phyloP scores from a whole-genome alignment of 2,329 filamentous ascomycete species.

The Botrytis sinoallii region DNA sequence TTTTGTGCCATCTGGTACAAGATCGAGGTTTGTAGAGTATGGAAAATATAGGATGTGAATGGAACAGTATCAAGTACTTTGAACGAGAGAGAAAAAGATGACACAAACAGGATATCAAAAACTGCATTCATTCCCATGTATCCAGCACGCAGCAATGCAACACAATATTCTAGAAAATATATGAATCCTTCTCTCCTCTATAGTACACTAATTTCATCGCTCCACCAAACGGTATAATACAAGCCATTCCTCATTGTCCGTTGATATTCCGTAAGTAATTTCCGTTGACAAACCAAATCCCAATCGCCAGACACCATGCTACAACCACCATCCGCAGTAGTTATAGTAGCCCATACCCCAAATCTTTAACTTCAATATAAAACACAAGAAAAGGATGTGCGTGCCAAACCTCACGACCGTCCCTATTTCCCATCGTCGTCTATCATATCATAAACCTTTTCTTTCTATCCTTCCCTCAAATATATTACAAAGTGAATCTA shows the following conservation, averaged over 20 bases:
- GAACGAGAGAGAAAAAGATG: neutral
- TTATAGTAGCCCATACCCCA: neutral
- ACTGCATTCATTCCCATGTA: neutral
- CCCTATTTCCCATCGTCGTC: neutral
- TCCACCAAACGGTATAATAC: neutral
- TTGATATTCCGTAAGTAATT: neutral
- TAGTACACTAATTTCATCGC: neutral
- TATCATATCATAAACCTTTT: neutral
- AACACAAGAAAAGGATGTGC: neutral
- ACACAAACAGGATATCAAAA: neutral
- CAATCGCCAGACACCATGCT: neutral
- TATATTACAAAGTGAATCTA: constrained; percentile 19
- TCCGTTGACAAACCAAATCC: neutral
- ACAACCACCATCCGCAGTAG: neutral
- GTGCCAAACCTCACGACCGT: neutral
- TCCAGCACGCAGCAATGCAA: neutral
- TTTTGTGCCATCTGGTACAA: neutral
- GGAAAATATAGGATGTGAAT: neutral
- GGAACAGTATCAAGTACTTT: neutral
- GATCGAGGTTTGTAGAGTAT: neutral
- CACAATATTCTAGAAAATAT: neutral
- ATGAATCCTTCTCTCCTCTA: neutral
- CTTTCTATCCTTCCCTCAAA: constrained; percentile 4
- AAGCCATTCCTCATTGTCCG: neutral
- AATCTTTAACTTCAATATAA: neutral